Evolutionary conservation across 1,139 yeast genomes (phyloP).

Genomic region (Blastobotrys illinoisensis): DNA sequence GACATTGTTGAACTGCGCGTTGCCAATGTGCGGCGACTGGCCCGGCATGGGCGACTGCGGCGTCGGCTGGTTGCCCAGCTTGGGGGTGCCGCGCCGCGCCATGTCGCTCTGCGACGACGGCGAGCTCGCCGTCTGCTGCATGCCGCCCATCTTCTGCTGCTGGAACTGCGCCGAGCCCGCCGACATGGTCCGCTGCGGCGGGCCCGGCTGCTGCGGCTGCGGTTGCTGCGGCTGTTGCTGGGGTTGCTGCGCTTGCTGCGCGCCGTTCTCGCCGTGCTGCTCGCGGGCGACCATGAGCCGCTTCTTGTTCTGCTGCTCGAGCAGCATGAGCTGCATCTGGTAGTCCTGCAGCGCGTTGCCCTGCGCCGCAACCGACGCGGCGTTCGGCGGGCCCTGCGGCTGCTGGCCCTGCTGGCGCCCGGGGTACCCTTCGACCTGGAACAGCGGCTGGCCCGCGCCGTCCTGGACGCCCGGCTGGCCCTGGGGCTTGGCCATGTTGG

Average conservation of each 20-base stretch:
- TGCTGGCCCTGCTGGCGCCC: conserved; percentile 11
- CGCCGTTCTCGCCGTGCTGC: conserved; percentile 2
- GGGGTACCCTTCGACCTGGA: conserved; percentile 17
- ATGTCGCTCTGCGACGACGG: conserved; percentile 19
- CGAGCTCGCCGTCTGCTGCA: conserved; percentile 18
- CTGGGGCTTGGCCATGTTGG: conserved; percentile 2
- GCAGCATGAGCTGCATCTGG: conserved; percentile 65
- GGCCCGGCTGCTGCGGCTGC: conserved; percentile 6
- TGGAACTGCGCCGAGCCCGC: conserved; percentile 9
- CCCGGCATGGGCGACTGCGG: conserved; percentile 29
- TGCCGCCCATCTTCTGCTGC: conserved; percentile 7
- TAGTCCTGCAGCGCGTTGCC: conserved; percentile 56
- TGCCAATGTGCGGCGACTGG: conserved; percentile 15
- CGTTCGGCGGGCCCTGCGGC: conserved; percentile 13
- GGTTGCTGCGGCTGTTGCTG: conserved; percentile 10
- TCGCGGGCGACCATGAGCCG: conserved; percentile 39
- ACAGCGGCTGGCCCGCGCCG: conserved; percentile 15
- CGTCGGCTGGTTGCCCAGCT: conserved; percentile 28
- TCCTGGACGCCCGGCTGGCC: conserved; percentile 6
- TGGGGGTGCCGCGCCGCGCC: conserved; percentile 26
- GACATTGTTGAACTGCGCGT: conserved; percentile 12
- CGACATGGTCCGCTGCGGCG: conserved; percentile 5
- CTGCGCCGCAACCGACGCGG: conserved; percentile 20
- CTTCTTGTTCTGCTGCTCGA: conserved; percentile 68
- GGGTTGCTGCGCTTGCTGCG: conserved; percentile 12